Conservation (phyloP, 202 grass and related monocot species). For the Setaria italica region DNA sequence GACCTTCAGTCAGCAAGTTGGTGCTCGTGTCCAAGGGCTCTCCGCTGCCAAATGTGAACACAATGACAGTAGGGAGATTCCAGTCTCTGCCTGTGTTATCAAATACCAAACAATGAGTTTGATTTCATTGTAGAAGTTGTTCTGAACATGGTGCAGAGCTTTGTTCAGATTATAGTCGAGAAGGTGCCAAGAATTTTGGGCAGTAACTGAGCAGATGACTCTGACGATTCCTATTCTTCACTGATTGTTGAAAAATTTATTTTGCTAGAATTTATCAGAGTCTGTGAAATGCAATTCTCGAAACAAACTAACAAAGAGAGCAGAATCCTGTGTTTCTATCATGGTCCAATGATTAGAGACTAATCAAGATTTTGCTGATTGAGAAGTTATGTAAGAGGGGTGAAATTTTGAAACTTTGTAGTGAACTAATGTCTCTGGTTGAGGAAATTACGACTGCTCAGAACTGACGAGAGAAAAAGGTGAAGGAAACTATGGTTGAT, state of each 20-base stretch:
- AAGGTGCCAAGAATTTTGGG: background rate
- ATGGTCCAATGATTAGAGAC: background rate
- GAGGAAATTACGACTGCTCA: background rate
- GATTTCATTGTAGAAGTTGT: background rate
- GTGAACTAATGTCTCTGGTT: background rate
- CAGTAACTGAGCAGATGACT: background rate
- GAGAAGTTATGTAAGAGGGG: conserved; percentile 26
- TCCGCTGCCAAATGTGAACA: conserved; percentile 15
- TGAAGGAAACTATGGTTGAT: conserved; percentile 2
- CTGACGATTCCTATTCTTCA: background rate
- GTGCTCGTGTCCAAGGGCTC: background rate
- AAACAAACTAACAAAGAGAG: background rate
- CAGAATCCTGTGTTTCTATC: background rate
- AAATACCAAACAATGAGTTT: background rate
- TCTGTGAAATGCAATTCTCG: background rate
- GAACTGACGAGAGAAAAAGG: conserved; percentile 8
- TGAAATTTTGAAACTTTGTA: conserved; percentile 17
- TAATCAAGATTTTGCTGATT: conserved; percentile 27
- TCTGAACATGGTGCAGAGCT: background rate
- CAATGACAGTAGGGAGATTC: conserved; percentile 6
- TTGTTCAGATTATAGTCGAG: background rate
- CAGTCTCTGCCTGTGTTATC: conserved; percentile 1
- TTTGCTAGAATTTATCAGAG: background rate
- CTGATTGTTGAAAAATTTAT: background rate
- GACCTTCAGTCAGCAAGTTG: conserved; percentile 35